Base-by-base conservation (phyloP, 2,329 filamentous ascomycete genomes). In the Orbilia quercus region DNA sequence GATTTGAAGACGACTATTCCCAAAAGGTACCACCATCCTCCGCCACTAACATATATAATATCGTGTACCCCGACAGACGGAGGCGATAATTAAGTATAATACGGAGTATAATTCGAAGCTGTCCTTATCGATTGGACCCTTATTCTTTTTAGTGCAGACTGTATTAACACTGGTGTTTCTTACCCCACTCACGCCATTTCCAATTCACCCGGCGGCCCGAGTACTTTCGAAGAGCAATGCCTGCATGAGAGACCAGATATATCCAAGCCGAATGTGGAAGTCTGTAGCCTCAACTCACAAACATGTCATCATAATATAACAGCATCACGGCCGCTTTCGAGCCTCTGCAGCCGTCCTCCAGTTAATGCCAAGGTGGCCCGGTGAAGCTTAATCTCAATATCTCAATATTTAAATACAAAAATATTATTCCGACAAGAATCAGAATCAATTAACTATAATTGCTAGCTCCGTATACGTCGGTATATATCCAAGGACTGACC, bases 221-320 rank as follows among this genome's bases (percentile, higher is more conserved):
- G 31, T 66, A 14, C 38, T 23, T 12, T 38, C 11, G 22, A 20
- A 20, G 42, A 7, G 5, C 23, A 51, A 44, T 25, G 23, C 42
- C 36, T 60, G 54, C 58, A 64, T 64, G 66, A 71, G 66, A 71
- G 66, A 71, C 66, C 66, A 71, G 50, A 71, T 71, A 63, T 71
- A 45, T 59, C 25, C 42, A 36, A 66, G 58, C 63, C 63, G 22
- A 59, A 67, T 67, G 22, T 28, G 63, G 63, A 31, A 67, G 63
- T 59, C 63, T 59, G 42, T 59, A 59, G 53, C 63, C 55, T 59
- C 63, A 57, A 51, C 36, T 20, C 63, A 23, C 53, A 65, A 65
- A 65, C 60, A 55, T 50, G 60, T 48, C 28, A 34, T 14, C 48
- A 36, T 36, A 7, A 28, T n/a, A 22, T 20, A 34, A 36, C 40